These are phyloP conservation scores for Arabidopsis suecica DNA, from an alignment of 345 rosid genomes.

Conservation along the genomic window DNA sequence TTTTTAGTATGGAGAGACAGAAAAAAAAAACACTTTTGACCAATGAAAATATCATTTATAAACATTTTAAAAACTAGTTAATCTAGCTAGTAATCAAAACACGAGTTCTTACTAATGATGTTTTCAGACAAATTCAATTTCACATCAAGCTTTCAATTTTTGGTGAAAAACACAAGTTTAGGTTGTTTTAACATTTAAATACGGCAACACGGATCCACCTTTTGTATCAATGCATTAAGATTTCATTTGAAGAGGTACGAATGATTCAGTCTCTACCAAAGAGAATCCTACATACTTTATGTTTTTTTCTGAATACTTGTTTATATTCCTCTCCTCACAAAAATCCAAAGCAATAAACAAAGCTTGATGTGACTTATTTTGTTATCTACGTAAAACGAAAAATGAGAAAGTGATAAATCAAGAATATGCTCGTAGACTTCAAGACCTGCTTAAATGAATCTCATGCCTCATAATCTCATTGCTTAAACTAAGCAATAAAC, in stretches of 20 bases:
- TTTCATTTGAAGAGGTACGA: constrained; percentile 17
- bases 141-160: background rate
- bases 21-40: background rate
- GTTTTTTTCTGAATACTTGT: constrained; percentile 2
- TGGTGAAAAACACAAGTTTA: background rate
- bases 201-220: constrained; percentile 24
- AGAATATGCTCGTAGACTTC: constrained; percentile 32
- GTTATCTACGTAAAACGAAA: constrained; percentile 32
- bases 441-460: constrained; percentile 6
- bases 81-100: background rate
- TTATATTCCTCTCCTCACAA: constrained; percentile 18
- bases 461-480: background rate
- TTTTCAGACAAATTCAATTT: background rate
- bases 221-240: background rate
- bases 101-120: background rate
- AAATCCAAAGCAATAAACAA: constrained; percentile 33
- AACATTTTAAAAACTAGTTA: background rate
- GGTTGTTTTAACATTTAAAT: background rate
- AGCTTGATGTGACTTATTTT: constrained; percentile 42
- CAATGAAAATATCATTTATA: background rate
- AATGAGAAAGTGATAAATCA: constrained; percentile 10
- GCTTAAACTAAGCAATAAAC: constrained; percentile 1
- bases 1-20: background rate
- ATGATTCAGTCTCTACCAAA: constrained; percentile 27
- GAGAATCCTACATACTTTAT: constrained; percentile 16